Conservation (phyloP, 1,284 basidiomycete species). For the Pseudozyma pruni region DNA sequence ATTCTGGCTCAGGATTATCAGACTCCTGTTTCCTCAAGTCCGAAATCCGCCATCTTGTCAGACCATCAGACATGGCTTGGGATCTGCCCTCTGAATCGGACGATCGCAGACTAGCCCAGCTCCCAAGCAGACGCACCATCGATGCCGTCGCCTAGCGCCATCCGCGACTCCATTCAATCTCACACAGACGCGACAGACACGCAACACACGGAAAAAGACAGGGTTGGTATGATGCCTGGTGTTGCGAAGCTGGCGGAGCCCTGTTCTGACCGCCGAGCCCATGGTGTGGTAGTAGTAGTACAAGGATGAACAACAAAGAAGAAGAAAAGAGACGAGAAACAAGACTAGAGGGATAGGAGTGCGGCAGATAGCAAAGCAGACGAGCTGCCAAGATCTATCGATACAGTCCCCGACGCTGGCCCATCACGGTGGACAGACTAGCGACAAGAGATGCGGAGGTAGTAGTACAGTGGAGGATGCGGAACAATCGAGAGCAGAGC, state of each 20-base stretch:
- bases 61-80: neutral
- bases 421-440: neutral
- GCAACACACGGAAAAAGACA: conserved; percentile 15
- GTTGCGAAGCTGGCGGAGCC: conserved; percentile 53
- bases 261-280: conserved; percentile 56
- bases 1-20: neutral
- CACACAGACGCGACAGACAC: neutral
- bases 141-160: no score
- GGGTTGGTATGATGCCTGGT: conserved; percentile 53
- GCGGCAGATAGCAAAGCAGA: conserved; percentile 11
- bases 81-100: no score
- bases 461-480: conserved; percentile 33
- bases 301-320: conserved; percentile 56
- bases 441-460: conserved; percentile 8
- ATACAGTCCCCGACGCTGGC: conserved; percentile 13
- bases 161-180: neutral
- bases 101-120: no score
- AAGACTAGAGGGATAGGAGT: conserved; percentile 6
- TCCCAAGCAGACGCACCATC: no score
- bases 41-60: neutral
- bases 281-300: conserved; percentile 58
- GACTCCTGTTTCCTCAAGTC: no score
- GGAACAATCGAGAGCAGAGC: conserved; percentile 13
- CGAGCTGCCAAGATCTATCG: conserved; percentile 20
- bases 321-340: conserved; percentile 15